Conservation (phyloP, 1,284 basidiomycete species). For the Sporisorium scitamineum region DNA sequence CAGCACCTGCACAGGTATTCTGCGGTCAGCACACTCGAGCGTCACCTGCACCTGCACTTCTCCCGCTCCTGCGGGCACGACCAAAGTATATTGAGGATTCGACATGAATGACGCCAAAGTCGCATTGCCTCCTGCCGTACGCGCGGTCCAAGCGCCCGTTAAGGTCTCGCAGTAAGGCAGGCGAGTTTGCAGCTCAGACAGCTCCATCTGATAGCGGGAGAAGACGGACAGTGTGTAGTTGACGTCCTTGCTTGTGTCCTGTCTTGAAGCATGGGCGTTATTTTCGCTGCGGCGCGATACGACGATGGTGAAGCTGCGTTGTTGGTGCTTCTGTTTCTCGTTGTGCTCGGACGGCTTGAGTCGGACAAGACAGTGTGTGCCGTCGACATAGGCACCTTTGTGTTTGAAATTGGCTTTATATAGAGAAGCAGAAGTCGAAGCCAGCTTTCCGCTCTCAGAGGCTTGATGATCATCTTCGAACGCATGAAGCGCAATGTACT, state of each 20-base stretch:
- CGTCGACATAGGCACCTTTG: conserved; percentile 80
- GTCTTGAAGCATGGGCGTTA: neutral
- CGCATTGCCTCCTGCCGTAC: conserved; percentile 85
- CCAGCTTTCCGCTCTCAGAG: neutral
- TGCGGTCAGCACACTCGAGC: conserved; percentile 74
- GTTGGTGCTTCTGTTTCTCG: conserved; percentile 1
- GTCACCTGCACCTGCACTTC: conserved; percentile 71
- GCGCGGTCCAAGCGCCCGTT: conserved; percentile 73
- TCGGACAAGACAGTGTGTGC: conserved; percentile 78
- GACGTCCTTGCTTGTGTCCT: conserved; percentile 21
- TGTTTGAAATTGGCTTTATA: conserved; percentile 23
- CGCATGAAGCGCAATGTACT: conserved; percentile 81
- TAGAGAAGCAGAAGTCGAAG: conserved; percentile 8
- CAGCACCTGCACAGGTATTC: conserved; percentile 81
- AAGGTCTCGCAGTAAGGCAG: conserved; percentile 44
- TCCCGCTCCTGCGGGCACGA: conserved; percentile 16
- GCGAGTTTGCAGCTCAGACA: conserved; percentile 37
- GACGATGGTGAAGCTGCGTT: conserved; percentile 51
- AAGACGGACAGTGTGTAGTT: conserved; percentile 75
- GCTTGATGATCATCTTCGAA: conserved; percentile 63
- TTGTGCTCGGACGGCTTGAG: conserved; percentile 20
- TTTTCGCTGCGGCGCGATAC: conserved; percentile 59
- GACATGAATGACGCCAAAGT: conserved; percentile 83
- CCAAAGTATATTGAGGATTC: conserved; percentile 88
- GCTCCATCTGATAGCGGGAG: conserved; percentile 64